Evolutionary conservation across 73 alveolate genomes (phyloP).

Genomic region (Tetrahymena borealis): DNA sequence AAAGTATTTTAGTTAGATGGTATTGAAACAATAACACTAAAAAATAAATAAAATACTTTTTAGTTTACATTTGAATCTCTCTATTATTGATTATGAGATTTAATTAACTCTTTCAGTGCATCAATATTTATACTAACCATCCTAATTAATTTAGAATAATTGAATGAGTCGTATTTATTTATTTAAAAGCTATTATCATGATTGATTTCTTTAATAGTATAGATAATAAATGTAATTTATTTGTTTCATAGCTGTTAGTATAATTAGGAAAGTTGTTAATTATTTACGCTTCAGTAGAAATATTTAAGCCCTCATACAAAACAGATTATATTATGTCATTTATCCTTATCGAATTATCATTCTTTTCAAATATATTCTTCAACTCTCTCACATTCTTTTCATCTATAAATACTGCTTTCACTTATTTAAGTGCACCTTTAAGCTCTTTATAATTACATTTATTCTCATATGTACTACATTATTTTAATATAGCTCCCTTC

Average conservation of each 20-base stretch:
- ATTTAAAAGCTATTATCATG: no score
- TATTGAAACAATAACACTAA: no score
- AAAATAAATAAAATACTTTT: not conserved
- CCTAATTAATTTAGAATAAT: no score
- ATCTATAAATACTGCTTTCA: not conserved
- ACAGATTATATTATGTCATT: not conserved
- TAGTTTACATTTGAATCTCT: not conserved
- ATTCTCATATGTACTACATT: not conserved
- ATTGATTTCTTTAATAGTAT: no score
- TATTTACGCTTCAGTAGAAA: not conserved
- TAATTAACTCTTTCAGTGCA: not conserved
- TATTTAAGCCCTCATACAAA: not conserved
- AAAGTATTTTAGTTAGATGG: no score
- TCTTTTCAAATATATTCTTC: not conserved
- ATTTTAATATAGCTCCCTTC: not conserved
- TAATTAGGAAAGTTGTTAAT: no score
- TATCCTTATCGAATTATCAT: not conserved
- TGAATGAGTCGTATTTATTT: no score
- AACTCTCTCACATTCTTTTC: not conserved
- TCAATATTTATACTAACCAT: not conserved
- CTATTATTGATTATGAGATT: not conserved
- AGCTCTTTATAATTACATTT: not conserved
- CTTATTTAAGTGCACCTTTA: not conserved
- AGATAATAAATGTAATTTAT: no score
- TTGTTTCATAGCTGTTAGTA: no score